A percentile compares a stretch with the other conserved stretches of the same genome.
Conservation (phyloP, 305 asterid species). For the Ajuga reptans region DNA sequence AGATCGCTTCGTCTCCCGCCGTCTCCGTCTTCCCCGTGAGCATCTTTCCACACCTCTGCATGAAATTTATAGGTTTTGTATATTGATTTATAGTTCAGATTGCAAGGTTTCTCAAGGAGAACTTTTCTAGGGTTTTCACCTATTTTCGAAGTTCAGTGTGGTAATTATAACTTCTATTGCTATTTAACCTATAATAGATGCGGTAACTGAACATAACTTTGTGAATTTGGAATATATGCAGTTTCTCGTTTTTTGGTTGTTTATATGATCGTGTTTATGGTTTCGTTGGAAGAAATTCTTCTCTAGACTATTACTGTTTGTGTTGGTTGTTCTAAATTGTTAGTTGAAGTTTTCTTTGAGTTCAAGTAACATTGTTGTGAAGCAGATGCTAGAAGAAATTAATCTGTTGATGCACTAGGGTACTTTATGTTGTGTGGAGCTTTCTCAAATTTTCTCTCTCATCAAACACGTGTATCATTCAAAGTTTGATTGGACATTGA, state of each 20-base stretch:
- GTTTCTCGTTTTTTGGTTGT: constrained; percentile 12
- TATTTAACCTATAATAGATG: background rate
- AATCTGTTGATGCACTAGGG: background rate
- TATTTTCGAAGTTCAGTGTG: background rate
- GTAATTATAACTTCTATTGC: background rate
- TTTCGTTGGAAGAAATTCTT: background rate
- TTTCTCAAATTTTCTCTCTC: background rate
- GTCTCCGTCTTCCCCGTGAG: constrained; percentile 27
- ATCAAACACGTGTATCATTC: background rate
- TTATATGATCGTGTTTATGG: background rate
- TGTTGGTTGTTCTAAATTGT: constrained; percentile 5
- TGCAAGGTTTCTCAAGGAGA: constrained; percentile 25
- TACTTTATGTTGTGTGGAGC: background rate
- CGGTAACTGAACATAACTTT: background rate
- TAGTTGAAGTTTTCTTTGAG: background rate
- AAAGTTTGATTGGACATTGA: background rate
- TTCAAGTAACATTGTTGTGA: background rate
- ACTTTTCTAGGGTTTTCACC: constrained; percentile 30
- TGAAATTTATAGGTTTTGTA: constrained; percentile 17
- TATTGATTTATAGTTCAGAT: constrained; percentile 23
- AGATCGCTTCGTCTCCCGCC: constrained; percentile 30
- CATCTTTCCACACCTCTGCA: constrained; percentile 17
- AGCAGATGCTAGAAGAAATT: background rate
- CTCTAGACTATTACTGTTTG: background rate
- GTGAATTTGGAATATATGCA: constrained; percentile 8